Evolutionary conservation across 2,329 filamentous ascomycete genomes (phyloP).

Genomic region (Scedosporium dehoogii): DNA sequence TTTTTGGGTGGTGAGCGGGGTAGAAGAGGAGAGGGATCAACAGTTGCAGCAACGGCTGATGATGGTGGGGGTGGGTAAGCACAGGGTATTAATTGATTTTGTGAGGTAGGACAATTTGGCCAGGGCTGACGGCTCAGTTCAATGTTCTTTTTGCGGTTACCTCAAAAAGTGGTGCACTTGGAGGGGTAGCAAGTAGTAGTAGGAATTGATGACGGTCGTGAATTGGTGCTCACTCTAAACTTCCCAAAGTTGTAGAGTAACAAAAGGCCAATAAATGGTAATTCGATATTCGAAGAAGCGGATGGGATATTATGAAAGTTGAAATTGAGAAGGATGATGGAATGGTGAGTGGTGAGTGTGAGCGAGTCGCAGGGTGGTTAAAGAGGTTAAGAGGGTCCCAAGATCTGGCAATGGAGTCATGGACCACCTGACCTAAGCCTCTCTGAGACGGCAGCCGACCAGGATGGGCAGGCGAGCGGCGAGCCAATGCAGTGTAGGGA

Average conservation of each 20-base stretch:
- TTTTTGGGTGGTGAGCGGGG: background rate
- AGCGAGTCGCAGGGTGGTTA: background rate
- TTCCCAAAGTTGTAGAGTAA: no score
- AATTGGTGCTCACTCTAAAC: no score
- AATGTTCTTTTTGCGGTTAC: no score
- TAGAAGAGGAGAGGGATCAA: background rate
- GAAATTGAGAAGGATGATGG: background rate
- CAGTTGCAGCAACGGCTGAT: background rate
- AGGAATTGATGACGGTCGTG: no score
- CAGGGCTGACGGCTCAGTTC: no score
- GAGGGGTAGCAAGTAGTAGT: no score
- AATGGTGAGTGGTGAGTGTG: background rate
- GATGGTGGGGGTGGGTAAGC: background rate
- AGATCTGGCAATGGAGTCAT: background rate
- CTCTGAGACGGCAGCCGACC: slow-evolving; percentile 1
- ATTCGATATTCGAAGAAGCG: no score
- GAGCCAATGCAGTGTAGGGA: background rate
- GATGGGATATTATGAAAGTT: no score
- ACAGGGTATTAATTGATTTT: background rate
- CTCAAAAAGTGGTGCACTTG: no score
- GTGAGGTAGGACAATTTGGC: background rate
- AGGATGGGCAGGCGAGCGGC: background rate
- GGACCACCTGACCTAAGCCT: background rate
- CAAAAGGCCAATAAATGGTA: no score
- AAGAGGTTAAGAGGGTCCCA: background rate